A percentile compares a stretch with the other conserved stretches of the same genome.
Conservation (phyloP, 345 rosid genomes). For the Pistacia integerrima region DNA sequence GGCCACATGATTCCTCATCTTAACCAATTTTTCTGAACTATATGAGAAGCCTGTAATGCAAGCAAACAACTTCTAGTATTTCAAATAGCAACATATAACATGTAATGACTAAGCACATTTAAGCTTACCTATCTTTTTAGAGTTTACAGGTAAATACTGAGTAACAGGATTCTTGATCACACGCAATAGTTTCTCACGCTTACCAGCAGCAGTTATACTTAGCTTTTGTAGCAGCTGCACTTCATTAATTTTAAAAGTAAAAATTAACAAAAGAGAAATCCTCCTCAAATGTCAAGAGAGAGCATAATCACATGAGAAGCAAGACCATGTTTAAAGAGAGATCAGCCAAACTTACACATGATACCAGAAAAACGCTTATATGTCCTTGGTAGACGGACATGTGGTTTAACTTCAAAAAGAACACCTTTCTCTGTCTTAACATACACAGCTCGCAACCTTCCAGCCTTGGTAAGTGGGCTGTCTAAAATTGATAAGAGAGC, state of each 20-base stretch:
- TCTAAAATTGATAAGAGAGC: slow-evolving; percentile 79
- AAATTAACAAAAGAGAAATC: slow-evolving; percentile 7
- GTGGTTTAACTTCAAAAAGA: slow-evolving; percentile 82
- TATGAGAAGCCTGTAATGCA: slow-evolving; percentile 68
- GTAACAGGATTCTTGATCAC: slow-evolving; percentile 81
- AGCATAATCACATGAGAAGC: not conserved
- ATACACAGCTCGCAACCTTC: slow-evolving; percentile 73
- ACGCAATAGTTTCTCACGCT: slow-evolving; percentile 77
- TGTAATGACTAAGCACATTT: not conserved
- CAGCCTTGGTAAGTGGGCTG: slow-evolving; percentile 88
- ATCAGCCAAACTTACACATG: slow-evolving; percentile 59
- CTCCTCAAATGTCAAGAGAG: not conserved
- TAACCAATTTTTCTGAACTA: slow-evolving; percentile 73
- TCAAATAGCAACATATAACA: not conserved
- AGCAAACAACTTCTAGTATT: not conserved
- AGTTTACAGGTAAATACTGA: slow-evolving; percentile 61
- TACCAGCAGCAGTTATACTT: slow-evolving; percentile 71
- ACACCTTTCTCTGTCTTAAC: slow-evolving; percentile 88
- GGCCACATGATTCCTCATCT: slow-evolving; percentile 60
- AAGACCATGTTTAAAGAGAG: not conserved
- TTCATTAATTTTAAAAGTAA: slow-evolving; percentile 32
- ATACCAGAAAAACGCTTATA: slow-evolving; percentile 80
- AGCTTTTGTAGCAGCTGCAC: slow-evolving; percentile 90
- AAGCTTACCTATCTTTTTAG: slow-evolving; percentile 65
- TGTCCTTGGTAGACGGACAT: slow-evolving; percentile 89